Evolutionary conservation across 495 filamentous ascomycete genomes (phyloP), one percentile per base, ranked within the genome.

Genomic region (Tricharina praecox): DNA sequence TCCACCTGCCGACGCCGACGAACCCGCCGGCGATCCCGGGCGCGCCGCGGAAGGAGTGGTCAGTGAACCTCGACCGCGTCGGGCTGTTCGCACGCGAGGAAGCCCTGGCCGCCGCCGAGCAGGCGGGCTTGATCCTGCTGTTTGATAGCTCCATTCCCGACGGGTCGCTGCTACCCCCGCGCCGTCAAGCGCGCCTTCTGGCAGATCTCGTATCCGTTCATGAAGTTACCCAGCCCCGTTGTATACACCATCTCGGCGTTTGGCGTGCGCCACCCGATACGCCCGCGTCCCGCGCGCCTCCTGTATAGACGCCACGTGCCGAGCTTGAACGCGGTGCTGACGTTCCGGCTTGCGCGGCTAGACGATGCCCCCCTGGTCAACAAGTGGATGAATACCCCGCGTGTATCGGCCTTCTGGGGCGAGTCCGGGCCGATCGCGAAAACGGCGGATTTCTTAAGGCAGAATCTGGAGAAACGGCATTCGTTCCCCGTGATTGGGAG

Each of bases 241-340:
- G 46, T 55, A 20, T 95, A 85, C 63, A 81, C 70, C 20, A 76
- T 83, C 50, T 86, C 83, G 5, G 75, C 82, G 58, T 44, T 44
- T 13, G 72, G 76, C 35, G 67, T 88, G 20, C 79, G 86, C 3
- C 90, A 96, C 61, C 92, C 90, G 0, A 63, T 95, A 21, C 77
- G 90, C 0, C 81, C 85, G 28, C 93, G 93, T 53, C 88, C 90
- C 0, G 78, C 79, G 15, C 84, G 90, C 70, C 81, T 82, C 8
- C 85, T 97, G 58, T 97, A 97, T 63, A 77, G 76, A 1, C 82
- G 90, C 41, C 93, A 80, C 61, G 67, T 96, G 15, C 83, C 83
- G 2, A 85, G 78, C 16, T 67, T 92, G 0, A 71, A 72, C 23
- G 84, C 94, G 59, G 93, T 84, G 51, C 73, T 97, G 19, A 84